Evolutionary conservation across 2,329 filamentous ascomycete species (phyloP).

Genomic region (Colletotrichum tropicicola): DNA sequence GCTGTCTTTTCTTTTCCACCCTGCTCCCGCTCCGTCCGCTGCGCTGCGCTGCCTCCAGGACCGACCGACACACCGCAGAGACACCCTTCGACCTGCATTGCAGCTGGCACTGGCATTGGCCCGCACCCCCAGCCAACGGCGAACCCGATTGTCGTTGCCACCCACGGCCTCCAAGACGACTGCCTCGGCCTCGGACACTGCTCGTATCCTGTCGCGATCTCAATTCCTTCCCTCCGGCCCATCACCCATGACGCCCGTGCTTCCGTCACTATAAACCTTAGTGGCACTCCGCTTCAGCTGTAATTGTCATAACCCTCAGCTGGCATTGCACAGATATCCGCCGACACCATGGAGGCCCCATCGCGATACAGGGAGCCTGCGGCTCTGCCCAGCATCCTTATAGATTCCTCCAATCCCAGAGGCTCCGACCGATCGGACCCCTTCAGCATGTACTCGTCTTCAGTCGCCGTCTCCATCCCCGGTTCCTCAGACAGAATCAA

Average conservation of each 20-base stretch:
- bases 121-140: slow-evolving; percentile 17
- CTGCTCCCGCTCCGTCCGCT: not conserved
- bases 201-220: slow-evolving; percentile 18
- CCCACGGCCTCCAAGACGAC: slow-evolving; percentile 18
- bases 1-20: slow-evolving; percentile 3
- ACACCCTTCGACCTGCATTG: slow-evolving; percentile 9
- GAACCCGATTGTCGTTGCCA: slow-evolving; percentile 21
- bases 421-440: slow-evolving; percentile 40
- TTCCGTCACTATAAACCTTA: slow-evolving; percentile 25
- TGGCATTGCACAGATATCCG: slow-evolving; percentile 17
- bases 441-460: slow-evolving; percentile 41
- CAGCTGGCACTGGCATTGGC: not conserved
- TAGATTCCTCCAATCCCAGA: slow-evolving; percentile 40
- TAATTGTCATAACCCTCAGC: slow-evolving; percentile 11
- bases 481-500: slow-evolving; percentile 42
- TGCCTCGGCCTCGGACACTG: slow-evolving; percentile 20
- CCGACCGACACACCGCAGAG: not conserved
- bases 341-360: slow-evolving; percentile 45
- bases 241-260: slow-evolving; percentile 29
- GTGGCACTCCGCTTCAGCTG: slow-evolving; percentile 24
- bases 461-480: slow-evolving; percentile 52
- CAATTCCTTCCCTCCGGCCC: not conserved
- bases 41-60: not conserved
- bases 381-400: slow-evolving; percentile 44
- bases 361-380: slow-evolving; percentile 45